Percentiles rank a stretch among this genome's conserved stretches.
Conservation (phyloP, 192 early-diverging fungal genomes). For the Coemansia pectinata region DNA sequence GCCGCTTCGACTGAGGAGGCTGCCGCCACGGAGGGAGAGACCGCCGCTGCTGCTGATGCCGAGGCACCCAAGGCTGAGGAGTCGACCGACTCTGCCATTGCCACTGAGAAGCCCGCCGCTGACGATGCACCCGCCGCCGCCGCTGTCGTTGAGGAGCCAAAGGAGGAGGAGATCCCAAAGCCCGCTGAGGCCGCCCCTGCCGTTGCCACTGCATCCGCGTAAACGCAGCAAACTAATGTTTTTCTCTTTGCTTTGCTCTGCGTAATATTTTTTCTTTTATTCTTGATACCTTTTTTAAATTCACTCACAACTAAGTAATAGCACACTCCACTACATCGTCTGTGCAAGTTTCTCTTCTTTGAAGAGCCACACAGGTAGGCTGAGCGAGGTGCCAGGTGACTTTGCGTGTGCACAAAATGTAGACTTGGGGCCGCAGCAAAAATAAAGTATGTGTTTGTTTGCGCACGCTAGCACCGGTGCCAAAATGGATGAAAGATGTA, state of each 20-base stretch:
- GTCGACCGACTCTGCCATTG: constrained; percentile 39
- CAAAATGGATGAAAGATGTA: background rate
- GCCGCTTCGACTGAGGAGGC: constrained; percentile 21
- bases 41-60: constrained; percentile 16
- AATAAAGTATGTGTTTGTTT: no score
- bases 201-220: constrained; percentile 49
- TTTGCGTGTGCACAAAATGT: background rate
- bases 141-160: constrained; percentile 15
- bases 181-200: constrained; percentile 29
- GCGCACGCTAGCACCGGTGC: background rate
- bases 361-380: background rate
- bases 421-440: background rate
- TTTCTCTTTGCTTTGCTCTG: constrained; percentile 9
- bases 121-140: constrained; percentile 12
- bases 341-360: no score
- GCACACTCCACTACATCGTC: background rate
- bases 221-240: constrained; percentile 25
- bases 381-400: background rate
- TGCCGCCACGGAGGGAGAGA: constrained; percentile 11
- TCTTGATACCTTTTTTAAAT: constrained; percentile 16
- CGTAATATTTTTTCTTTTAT: constrained; percentile 19
- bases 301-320: constrained; percentile 8
- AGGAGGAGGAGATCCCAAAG: constrained; percentile 21
- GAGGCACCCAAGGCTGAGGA: constrained; percentile 32
- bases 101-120: constrained; percentile 22